Base-by-base conservation (phyloP, 768 basidiomycete species). In the Leccinum longicurvipes region DNA sequence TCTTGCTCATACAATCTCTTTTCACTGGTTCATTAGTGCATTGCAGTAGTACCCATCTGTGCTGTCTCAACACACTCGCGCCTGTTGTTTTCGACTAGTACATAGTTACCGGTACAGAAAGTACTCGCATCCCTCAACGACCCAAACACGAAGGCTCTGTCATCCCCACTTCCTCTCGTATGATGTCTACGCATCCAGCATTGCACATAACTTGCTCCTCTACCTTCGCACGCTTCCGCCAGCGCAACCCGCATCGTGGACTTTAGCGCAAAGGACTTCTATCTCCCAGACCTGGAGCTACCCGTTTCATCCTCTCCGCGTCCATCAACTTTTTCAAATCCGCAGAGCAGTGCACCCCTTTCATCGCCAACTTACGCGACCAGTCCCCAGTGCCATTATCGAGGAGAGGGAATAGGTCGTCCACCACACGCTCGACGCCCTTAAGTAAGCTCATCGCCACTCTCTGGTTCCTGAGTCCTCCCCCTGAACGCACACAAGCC, bases 301-400 rank as follows among this genome's bases (percentile, higher is more conserved):
- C 92, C 0, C 79, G 87, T 25, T 77, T 81, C 51, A 76, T 89
- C 39, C 81, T 97, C 59, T 91, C 91, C 32, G 92, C 89, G 3
- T 89, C 96, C 62, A 91, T 95, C 76, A 97, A 97, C 73, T 92
- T 95, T 69, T 82, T 93, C 72, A 92, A 91, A 71, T 96, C 93
- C 70, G 86, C 85, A 14, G 89, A 86, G 61, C 88, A 91, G 61
- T 85, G 84, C 62, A 77, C 81, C 39, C 70, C 78, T 3, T 85
- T 88, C 57, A 76, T 88, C 17, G 76, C 76, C 53, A 77, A 79
- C n/a, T 72, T 93, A 24, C 80, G 84, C 42, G 81, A 84, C 12
- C 76, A 79, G 55, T 86, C n/a, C n/a, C 85, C 11, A 72, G 82
- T 17, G 70, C 77, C 12, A 64, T 88, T 25, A 74, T 82, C 48